Evolutionary conservation across 2,329 filamentous ascomycete genomes (phyloP), one percentile per base, ranked within the genome.

Genomic region (Botryotinia globosa): DNA sequence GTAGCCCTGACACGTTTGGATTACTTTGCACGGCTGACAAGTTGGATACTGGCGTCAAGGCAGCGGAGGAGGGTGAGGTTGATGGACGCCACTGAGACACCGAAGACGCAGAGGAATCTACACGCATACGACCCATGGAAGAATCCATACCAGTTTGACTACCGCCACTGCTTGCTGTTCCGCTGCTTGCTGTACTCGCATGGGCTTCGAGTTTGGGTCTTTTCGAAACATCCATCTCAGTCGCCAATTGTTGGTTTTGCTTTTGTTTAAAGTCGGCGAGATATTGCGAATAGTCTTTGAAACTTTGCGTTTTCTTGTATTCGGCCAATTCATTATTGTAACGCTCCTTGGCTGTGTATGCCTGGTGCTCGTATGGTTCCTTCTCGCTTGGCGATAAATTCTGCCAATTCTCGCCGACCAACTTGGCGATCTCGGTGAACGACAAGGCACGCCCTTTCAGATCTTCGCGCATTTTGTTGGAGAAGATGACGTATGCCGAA

Each of bases 401-500:
- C 79, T 95, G 92, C 92, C 92, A 95, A 78, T 92, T 89, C 79
- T 95, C 92, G 10, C 92, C 92, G 1, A 94, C 92, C 1, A 94
- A 83, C 78, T 94, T 94, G 18, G 92, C 92, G 75, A 95, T 94
- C 78, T 94, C 92, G 1, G 92, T 94, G 77, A 96, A 96, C 1
- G 90, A 92, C 7, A 95, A 83, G 65, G 91, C 92, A 73, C 92
- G 89, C 5, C 90, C 91, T 79, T 92, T 94, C 37, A 95, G 82
- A 34, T 92, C 89, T 77, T 95, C 93, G 77, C 93, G 88, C 82
- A 94, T 91, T 82, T 92, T 92, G 78, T 95, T 95, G 0, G 93
- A 94, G 79, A 96, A 96, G 25, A 95, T 87, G 20, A 95, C 93
- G 82, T 95, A 95, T 67, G 92, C 93, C 7, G 92, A 95, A 0